Conservation (phyloP, 2,329 filamentous ascomycete genomes). For the Cordyceps javanica region DNA sequence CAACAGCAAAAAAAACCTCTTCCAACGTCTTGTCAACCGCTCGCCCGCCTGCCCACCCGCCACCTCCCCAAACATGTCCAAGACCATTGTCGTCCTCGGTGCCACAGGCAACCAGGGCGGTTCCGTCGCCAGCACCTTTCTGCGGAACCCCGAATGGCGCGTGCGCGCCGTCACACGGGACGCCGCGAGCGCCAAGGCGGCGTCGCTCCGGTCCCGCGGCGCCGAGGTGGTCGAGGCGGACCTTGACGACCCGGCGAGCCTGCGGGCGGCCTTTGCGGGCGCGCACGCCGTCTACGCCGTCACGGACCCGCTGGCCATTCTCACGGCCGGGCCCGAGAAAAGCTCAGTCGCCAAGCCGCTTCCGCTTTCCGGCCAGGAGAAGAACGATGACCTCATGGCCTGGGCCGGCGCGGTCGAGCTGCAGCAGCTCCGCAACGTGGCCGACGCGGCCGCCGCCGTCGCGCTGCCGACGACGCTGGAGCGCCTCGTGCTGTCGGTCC, state of each 20-base stretch:
- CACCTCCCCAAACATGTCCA: not conserved
- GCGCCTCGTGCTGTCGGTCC: slow-evolving; percentile 31
- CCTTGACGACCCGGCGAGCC: slow-evolving; percentile 14
- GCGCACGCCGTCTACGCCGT: slow-evolving; percentile 23
- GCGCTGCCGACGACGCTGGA: slow-evolving; percentile 25
- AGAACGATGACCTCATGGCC: slow-evolving; percentile 16
- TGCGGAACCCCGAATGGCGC: slow-evolving; percentile 27
- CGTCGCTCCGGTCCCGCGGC: slow-evolving; percentile 15
- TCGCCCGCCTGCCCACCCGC: no score
- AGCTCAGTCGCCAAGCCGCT: slow-evolving; percentile 11
- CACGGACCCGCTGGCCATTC: slow-evolving; percentile 23
- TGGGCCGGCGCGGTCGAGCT: slow-evolving; percentile 25
- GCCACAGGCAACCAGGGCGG: slow-evolving; percentile 34
- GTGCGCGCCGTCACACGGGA: slow-evolving; percentile 23
- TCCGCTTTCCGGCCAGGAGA: slow-evolving; percentile 9
- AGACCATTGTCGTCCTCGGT: slow-evolving; percentile 25
- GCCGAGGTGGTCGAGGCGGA: slow-evolving; percentile 21
- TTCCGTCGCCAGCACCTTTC: slow-evolving; percentile 30
- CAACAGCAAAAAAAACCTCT: no score
- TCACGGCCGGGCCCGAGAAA: slow-evolving; percentile 12
- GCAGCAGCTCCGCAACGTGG: slow-evolving; percentile 30
- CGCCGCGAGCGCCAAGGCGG: slow-evolving; percentile 15
- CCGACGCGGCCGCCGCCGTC: slow-evolving; percentile 30
- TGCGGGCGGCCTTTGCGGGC: slow-evolving; percentile 19
- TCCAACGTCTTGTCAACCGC: no score